Evolutionary conservation across 768 basidiomycete genomes (phyloP), one percentile per base, ranked within the genome.

Genomic region (Mycena kentingensis): DNA sequence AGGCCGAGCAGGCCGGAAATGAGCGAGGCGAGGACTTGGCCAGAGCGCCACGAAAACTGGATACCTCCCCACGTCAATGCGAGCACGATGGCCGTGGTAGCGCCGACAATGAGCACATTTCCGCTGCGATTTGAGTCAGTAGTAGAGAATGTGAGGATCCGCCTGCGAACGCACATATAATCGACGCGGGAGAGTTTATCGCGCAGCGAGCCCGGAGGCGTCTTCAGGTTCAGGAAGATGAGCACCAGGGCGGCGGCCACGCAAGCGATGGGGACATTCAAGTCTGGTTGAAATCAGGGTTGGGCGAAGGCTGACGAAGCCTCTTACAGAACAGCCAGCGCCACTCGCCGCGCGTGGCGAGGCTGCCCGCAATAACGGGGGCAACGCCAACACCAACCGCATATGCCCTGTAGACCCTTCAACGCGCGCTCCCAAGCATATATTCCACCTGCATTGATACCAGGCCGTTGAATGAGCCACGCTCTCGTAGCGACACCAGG

Each of bases 1-100:
- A 79, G 50, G 3, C 75, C 75, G 3, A 68, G 6, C 5, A 74
- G 35, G 1, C 80, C 79, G 19, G 72, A 22, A 29, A 73, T 52
- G 6, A 81, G 65, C 0, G 80, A 76, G 0, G 66, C 69, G n/a
- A 82, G 63, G 4, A 79, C 71, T 1, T 57, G 63, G 15, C 53
- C 55, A 0, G 74, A 75, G 4, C 56, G 48, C 80, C 80, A 81
- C 1, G 73, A 53, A 46, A 67, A 75, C 3, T 60, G 55, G 5
- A 69, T 63, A 6, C 80, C 80, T 2, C 73, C 80, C 77, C 71
- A 73, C 8, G 76, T 71, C 42, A 75, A 49, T 13, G 63, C 71
- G 31, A 75, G 60, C 7, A 65, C 60, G 21, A 53, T 51, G 24
- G 67, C 59, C 3, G 64, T 61, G 1, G 69, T 68, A 24, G 65